Percentiles rank a stretch among this genome's conserved stretches.
These are phyloP conservation scores for Phytophthora fragariae DNA, from an alignment of 352 stramenopile genomes.

Conservation along the genomic window DNA sequence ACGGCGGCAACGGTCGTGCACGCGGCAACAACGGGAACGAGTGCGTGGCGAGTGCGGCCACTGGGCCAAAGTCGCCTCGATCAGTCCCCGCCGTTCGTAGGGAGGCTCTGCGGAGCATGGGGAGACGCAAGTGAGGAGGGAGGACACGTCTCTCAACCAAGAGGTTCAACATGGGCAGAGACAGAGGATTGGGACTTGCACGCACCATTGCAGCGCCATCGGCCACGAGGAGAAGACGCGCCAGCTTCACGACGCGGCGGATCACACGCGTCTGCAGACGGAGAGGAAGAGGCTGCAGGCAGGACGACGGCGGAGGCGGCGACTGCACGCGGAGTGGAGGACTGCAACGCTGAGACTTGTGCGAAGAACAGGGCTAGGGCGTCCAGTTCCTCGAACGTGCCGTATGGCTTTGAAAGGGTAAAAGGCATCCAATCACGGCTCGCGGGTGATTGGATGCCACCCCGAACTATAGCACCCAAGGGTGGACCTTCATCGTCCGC, in stretches of 20 bases:
- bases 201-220: constrained; percentile 62
- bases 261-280: constrained; percentile 23
- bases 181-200: constrained; percentile 2
- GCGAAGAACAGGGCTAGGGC: constrained; percentile 15
- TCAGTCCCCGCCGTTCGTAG: constrained; percentile 44
- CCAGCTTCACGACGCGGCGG: constrained; percentile 53
- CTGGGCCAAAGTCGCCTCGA: constrained; percentile 39
- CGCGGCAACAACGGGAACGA: constrained; percentile 23
- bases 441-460: background rate
- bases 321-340: constrained; percentile 1
- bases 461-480: background rate
- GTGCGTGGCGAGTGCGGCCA: constrained; percentile 4
- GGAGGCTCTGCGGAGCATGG: constrained; percentile 35
- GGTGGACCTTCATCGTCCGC: background rate
- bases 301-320: background rate
- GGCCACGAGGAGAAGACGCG: constrained; percentile 41
- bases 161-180: background rate
- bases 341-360: constrained; percentile 29
- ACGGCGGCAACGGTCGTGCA: constrained; percentile 10
- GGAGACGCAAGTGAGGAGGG: constrained; percentile 1
- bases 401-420: constrained; percentile 27
- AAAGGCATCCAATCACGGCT: background rate
- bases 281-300: constrained; percentile 1
- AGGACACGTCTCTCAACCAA: background rate
- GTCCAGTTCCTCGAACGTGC: constrained; percentile 28